These are phyloP conservation scores for Neopestalotiopsis sp. DNA, from an alignment of 2,329 filamentous ascomycete genomes.

Conservation along the genomic window DNA sequence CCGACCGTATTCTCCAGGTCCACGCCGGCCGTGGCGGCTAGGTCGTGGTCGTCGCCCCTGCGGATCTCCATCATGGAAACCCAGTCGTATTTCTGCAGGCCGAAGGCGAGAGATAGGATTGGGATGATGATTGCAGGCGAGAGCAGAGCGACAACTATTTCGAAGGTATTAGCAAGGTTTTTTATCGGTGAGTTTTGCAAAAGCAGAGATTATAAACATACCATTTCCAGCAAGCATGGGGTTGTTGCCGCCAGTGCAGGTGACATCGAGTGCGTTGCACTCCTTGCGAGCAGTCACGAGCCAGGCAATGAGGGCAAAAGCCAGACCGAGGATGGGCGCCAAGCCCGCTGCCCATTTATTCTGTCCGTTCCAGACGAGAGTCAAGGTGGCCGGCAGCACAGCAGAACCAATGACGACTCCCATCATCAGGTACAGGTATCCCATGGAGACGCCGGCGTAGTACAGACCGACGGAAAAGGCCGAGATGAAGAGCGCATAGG, in stretches of 20 bases:
- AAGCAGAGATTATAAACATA: conserved; percentile 15
- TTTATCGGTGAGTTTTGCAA: no score
- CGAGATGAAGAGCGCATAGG: conserved; percentile 78
- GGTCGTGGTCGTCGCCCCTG: conserved; percentile 77
- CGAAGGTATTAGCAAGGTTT: not conserved
- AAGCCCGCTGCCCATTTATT: conserved; percentile 75
- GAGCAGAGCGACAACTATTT: conserved; percentile 72
- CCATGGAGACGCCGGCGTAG: conserved; percentile 82
- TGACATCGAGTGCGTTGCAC: conserved; percentile 72
- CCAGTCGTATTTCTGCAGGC: conserved; percentile 84
- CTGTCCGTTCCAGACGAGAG: conserved; percentile 81
- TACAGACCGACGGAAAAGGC: conserved; percentile 76
- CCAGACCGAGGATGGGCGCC: conserved; percentile 72
- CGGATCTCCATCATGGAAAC: conserved; percentile 80
- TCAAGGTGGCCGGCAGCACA: conserved; percentile 81
- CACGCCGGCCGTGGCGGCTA: conserved; percentile 65
- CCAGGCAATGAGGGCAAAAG: conserved; percentile 75
- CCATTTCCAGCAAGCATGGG: conserved; percentile 85
- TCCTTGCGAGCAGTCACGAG: conserved; percentile 75
- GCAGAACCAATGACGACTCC: conserved; percentile 87
- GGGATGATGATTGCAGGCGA: conserved; percentile 78
- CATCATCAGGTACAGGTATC: conserved; percentile 89
- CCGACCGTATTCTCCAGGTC: conserved; percentile 62
- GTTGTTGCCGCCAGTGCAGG: conserved; percentile 81
- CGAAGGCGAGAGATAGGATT: conserved; percentile 72